Percentiles rank a stretch among this genome's conserved stretches.
These are phyloP conservation scores for Chenopodium quinoa DNA, from an alignment of 148 eudicot species.

Conservation along the genomic window DNA sequence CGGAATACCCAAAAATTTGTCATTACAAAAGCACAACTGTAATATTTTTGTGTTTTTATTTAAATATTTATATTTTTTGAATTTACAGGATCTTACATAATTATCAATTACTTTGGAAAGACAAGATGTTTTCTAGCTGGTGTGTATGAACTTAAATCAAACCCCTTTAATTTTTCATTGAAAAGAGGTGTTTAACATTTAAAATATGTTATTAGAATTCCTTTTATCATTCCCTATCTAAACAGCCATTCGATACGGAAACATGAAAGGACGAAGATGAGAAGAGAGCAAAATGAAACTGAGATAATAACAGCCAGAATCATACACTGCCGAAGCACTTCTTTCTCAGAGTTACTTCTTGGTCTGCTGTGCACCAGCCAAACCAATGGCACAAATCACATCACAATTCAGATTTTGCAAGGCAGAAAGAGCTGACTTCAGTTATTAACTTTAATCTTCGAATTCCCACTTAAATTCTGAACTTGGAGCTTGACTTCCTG, in stretches of 20 bases:
- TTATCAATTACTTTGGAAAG: background rate
- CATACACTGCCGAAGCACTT: background rate
- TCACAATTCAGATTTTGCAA: background rate
- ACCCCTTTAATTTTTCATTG: background rate
- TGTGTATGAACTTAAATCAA: background rate
- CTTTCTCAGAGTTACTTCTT: background rate
- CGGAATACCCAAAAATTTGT: constrained; percentile 20
- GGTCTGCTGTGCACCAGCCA: background rate
- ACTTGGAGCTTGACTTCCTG: background rate
- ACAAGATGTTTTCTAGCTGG: background rate
- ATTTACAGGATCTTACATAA: background rate
- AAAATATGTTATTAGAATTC: background rate
- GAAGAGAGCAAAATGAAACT: background rate
- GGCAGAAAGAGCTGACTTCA: background rate
- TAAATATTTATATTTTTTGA: background rate
- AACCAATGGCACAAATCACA: background rate
- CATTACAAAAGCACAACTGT: background rate
- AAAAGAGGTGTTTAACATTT: background rate
- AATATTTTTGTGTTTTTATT: background rate
- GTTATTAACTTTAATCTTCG: background rate
- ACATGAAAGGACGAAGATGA: background rate
- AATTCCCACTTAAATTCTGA: background rate
- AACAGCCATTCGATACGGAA: background rate
- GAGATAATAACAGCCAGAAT: background rate
- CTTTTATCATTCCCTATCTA: background rate